Conservation (phyloP, 2,329 filamentous ascomycete species). For the Zymoseptoria passerinii region DNA sequence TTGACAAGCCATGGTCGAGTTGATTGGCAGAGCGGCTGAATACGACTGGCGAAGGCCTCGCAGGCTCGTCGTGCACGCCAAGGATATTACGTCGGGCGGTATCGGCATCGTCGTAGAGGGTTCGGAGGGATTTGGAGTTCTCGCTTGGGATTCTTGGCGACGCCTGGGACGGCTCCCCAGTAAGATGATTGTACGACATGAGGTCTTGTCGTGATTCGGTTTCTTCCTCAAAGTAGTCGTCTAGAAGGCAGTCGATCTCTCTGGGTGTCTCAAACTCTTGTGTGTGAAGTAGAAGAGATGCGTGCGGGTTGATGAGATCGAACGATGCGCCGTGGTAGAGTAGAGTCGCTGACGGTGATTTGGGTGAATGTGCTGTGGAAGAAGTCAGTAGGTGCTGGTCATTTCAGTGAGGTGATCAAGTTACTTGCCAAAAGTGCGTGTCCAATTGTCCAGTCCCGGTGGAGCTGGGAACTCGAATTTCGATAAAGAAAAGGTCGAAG, state of each 20-base stretch:
- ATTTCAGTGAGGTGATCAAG: not conserved
- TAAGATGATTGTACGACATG: constrained; percentile 5
- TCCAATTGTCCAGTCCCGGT: constrained; percentile 21
- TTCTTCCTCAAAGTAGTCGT: constrained; percentile 25
- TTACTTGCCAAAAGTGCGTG: constrained; percentile 22
- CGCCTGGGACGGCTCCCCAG: constrained; percentile 13
- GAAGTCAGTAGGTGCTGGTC: constrained; percentile 8
- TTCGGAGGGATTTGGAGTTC: constrained; percentile 12
- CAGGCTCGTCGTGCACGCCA: constrained; percentile 4
- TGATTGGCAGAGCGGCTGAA: not conserved
- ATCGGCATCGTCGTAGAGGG: constrained; percentile 21
- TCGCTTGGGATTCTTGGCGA: constrained; percentile 11
- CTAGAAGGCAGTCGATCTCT: constrained; percentile 27
- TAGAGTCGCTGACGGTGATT: constrained; percentile 21
- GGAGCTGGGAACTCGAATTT: constrained; percentile 25
- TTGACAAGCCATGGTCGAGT: not conserved
- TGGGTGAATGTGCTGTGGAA: constrained; percentile 15
- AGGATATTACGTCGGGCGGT: constrained; percentile 25
- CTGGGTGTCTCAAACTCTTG: constrained; percentile 24
- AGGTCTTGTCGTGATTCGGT: constrained; percentile 7
- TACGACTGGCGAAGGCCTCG: not conserved
- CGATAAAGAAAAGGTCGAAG: constrained; percentile 22
- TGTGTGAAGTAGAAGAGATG: constrained; percentile 24
- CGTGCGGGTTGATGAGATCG: constrained; percentile 30
- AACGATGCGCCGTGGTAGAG: constrained; percentile 28